Evolutionary conservation across 2,329 filamentous ascomycete genomes (phyloP).

Genomic region (Stachybotrys chartarum): DNA sequence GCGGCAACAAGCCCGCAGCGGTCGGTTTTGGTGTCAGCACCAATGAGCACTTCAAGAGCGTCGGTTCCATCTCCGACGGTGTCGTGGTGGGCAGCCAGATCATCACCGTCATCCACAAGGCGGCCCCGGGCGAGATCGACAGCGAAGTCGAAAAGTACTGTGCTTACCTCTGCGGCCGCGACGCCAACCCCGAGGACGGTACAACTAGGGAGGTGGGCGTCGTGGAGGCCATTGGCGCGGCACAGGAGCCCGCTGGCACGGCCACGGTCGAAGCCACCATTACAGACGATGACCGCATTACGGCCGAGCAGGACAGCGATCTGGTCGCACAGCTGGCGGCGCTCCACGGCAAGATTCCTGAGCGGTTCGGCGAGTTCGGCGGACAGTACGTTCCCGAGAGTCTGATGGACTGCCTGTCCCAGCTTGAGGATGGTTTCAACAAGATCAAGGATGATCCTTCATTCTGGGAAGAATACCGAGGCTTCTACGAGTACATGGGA

Average conservation of each 20-base stretch:
- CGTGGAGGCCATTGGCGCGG: conserved; percentile 57
- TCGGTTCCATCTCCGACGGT: conserved; percentile 79
- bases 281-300: conserved; percentile 62
- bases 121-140: conserved; percentile 28
- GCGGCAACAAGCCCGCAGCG: conserved; percentile 81
- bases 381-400: conserved; percentile 97
- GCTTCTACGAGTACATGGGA: conserved; percentile 96
- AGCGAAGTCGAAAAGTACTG: conserved; percentile 83
- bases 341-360: conserved; percentile 71
- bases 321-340: conserved; percentile 80
- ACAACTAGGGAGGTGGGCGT: conserved; percentile 61
- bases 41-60: conserved; percentile 82
- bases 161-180: conserved; percentile 53
- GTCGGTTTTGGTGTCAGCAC: conserved; percentile 97
- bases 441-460: conserved; percentile 76
- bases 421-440: conserved; percentile 89
- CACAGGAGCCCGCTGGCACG: conserved; percentile 28
- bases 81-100: conserved; percentile 97
- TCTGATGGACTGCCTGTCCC: conserved; percentile 89
- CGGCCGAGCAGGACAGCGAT: conserved; percentile 43
- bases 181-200: conserved; percentile 24
- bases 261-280: conserved; percentile 53
- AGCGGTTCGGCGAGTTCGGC: conserved; percentile 91
- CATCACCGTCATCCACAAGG: conserved; percentile 61
- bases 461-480: conserved; percentile 96